Evolutionary conservation across 2,329 filamentous ascomycete species (phyloP).

Genomic region (Lecanosticta acicola): DNA sequence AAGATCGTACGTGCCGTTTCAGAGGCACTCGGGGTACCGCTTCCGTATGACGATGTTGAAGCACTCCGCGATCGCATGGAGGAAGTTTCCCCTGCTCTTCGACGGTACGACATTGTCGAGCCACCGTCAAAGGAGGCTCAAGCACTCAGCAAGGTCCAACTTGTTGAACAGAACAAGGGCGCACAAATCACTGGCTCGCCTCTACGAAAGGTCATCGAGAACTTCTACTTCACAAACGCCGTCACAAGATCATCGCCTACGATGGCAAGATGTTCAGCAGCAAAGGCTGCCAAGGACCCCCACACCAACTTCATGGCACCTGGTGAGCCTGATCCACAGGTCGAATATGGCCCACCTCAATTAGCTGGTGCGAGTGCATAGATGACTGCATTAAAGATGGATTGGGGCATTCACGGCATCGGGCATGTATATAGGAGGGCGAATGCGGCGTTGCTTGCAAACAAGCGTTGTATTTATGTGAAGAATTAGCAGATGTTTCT

Average conservation of each 20-base stretch:
- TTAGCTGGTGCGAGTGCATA: conserved; percentile 23
- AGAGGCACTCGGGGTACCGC: conserved; percentile 80
- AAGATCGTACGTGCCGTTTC: conserved; percentile 93
- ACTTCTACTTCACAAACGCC: conserved; percentile 97
- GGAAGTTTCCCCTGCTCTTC: conserved; percentile 85
- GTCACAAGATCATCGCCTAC: conserved; percentile 97
- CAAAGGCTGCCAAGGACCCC: conserved; percentile 62
- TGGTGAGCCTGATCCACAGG: conserved; percentile 39
- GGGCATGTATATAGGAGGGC: neutral
- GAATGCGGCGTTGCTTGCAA: neutral
- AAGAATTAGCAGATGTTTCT: conserved; percentile 3
- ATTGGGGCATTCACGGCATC: neutral
- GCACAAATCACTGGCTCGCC: conserved; percentile 64
- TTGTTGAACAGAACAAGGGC: conserved; percentile 95
- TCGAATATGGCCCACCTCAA: conserved; percentile 35
- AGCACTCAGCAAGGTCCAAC: conserved; percentile 81
- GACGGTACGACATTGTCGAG: conserved; percentile 87
- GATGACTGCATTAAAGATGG: neutral
- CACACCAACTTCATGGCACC: conserved; percentile 49
- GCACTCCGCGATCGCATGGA: conserved; percentile 86
- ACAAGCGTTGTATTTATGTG: conserved; percentile 5
- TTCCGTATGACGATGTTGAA: conserved; percentile 91
- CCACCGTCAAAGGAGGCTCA: conserved; percentile 54
- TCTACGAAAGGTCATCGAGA: conserved; percentile 79
- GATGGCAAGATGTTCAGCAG: conserved; percentile 94